Evolutionary conservation across 305 asterid species (phyloP).

Genomic region (Andrographis paniculata): DNA sequence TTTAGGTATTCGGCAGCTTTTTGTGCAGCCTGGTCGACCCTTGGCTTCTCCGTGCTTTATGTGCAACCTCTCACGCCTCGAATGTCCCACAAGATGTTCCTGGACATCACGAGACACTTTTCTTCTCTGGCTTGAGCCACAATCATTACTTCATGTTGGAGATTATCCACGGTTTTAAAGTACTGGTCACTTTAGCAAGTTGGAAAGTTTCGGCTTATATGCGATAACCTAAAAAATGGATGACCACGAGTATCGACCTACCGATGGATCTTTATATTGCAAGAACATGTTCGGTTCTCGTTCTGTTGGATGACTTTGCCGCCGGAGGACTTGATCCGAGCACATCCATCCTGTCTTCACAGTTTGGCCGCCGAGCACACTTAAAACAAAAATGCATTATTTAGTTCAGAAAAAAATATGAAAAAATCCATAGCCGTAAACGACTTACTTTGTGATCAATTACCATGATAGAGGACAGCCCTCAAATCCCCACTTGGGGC

Average conservation of each 20-base stretch:
- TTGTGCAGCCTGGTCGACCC: constrained; percentile 58
- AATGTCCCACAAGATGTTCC: constrained; percentile 40
- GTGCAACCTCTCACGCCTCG: constrained; percentile 38
- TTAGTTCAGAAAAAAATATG: not conserved
- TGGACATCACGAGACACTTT: constrained; percentile 38
- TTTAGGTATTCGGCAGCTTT: constrained; percentile 77
- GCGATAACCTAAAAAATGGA: too few relatives aligned
- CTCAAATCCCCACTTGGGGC: constrained; percentile 87
- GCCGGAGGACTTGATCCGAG: constrained; percentile 81
- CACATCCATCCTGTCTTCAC: constrained; percentile 83
- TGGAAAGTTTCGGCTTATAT: too few relatives aligned
- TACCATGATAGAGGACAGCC: constrained; percentile 87
- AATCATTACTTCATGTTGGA: constrained; percentile 43
- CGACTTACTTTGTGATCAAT: constrained; percentile 67
- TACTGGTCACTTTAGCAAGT: constrained; percentile 35
- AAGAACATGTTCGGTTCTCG: constrained; percentile 83
- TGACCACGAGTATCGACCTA: constrained; percentile 24
- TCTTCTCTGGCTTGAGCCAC: constrained; percentile 46
- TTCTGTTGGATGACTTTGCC: constrained; percentile 85
- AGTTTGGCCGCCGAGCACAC: constrained; percentile 41
- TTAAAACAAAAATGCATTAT: constrained; percentile 4
- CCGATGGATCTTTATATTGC: constrained; percentile 93
- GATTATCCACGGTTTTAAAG: constrained; percentile 42
- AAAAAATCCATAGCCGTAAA: not conserved
- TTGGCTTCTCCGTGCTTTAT: constrained; percentile 41